Evolutionary conservation across 78 protist species (phyloP).

Genomic region (Polysphondylium violaceum): DNA sequence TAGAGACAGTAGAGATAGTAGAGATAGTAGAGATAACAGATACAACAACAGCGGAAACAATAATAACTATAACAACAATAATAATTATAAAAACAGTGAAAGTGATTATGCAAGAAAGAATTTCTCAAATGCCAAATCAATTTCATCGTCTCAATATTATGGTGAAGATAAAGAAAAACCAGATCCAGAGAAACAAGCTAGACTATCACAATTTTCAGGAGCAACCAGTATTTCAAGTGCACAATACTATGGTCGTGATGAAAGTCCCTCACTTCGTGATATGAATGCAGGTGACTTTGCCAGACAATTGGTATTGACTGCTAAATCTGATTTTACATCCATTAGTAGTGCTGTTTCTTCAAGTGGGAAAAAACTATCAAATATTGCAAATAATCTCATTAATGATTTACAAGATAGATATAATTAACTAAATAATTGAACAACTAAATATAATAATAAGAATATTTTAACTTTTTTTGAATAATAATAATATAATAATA

Average conservation of each 20-base stretch:
- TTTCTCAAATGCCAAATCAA: conserved; percentile 75
- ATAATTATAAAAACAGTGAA: not conserved
- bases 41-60: not conserved
- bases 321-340: conserved; percentile 42
- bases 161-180: conserved; percentile 66
- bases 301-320: conserved; percentile 25
- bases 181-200: conserved; percentile 63
- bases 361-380: conserved; percentile 43
- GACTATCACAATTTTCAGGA: conserved; percentile 44
- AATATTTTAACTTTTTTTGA: not conserved
- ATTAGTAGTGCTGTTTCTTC: conserved; percentile 20
- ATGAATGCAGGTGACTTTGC: conserved; percentile 12
- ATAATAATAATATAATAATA: not conserved
- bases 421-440: conserved; percentile 13
- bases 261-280: conserved; percentile 2
- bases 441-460: not conserved
- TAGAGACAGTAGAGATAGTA: not conserved
- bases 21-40: not conserved
- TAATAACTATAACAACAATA: conserved; percentile 6
- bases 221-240: conserved; percentile 80
- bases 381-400: conserved; percentile 29
- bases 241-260: conserved; percentile 77
- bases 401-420: conserved; percentile 69
- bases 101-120: conserved; percentile 80
- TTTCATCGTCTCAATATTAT: conserved; percentile 75